Conservation (phyloP, 1,284 basidiomycete genomes). For the Cutaneotrichosporon spelunceum region DNA sequence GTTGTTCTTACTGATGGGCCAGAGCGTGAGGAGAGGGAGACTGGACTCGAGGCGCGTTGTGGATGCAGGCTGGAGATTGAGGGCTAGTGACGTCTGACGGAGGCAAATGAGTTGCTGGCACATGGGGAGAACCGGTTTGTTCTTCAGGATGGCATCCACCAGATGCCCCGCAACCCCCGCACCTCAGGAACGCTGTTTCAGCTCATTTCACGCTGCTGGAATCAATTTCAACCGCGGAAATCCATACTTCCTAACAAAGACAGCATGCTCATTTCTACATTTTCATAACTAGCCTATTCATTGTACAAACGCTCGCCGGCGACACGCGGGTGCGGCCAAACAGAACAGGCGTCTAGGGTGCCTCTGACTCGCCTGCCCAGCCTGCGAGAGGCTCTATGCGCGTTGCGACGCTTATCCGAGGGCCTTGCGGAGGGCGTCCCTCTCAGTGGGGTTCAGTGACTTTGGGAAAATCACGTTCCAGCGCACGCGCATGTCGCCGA, state of each 20-base stretch:
- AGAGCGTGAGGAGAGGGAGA: neutral
- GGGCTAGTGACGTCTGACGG: neutral
- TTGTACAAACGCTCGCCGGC: neutral
- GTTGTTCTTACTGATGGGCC: neutral
- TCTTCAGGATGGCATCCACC: neutral
- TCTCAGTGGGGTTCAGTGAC: slow-evolving; percentile 67
- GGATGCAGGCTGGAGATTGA: neutral
- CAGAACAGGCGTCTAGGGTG: neutral
- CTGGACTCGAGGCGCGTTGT: neutral
- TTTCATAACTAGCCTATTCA: neutral
- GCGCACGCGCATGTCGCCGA: slow-evolving; percentile 76
- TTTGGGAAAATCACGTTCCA: slow-evolving; percentile 85
- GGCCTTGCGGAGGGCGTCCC: slow-evolving; percentile 72
- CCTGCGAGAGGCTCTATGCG: neutral
- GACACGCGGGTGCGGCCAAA: neutral
- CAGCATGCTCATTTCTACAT: neutral
- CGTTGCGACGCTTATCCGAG: slow-evolving; percentile 39
- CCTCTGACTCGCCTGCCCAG: neutral
- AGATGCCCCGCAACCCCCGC: neutral
- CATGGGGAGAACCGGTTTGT: neutral
- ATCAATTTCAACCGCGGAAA: too few relatives aligned
- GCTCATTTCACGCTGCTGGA: neutral
- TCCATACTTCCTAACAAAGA: too few relatives aligned
- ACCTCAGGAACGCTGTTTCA: neutral
- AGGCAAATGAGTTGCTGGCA: neutral